Evolutionary conservation across 768 basidiomycete genomes (phyloP), one percentile per base, ranked within the genome.

Genomic region (Hypholoma fasciculare): DNA sequence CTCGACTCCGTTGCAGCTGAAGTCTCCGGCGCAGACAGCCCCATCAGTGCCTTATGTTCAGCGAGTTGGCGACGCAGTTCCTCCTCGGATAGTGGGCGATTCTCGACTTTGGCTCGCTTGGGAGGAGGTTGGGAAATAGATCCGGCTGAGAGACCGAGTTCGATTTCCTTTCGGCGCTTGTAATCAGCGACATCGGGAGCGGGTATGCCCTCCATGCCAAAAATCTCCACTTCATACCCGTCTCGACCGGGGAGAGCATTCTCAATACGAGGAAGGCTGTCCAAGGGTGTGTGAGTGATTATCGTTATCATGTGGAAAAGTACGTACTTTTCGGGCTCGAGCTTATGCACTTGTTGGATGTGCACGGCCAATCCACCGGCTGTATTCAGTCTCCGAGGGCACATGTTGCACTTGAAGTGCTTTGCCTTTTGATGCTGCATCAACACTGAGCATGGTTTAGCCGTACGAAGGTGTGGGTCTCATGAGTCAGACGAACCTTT

Each of bases 391-490:
- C 95, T 85, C 59, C 97, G 82, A 17, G 97, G 96, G 71, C 96
- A 98, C 82, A 96, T 87, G 59, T 88, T 87, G 68, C 97, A 98
- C 73, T 97, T 97, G 82, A 98, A 99, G 71, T 98, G 96, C 73
- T 99, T 99, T 12, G 97, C 96, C 76, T 98, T 98, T 71, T 99
- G 96, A 74, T 99, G 96, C 74, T 97, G 95, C 87, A 98, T 94
- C 61, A 99, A 84, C 64, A 99, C 97, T 95, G 66, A 38, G 48
- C 34, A 47, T 34, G 43, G 59, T 42, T 42, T 48, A 60, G 48
- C 13, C 44, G 4, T 16, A 19, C 9, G 19, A 49, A 7, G 40
- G 12, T 23, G 12, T 38, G 23, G 16, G 46, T 30, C 13, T 54
- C 37, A 56, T 40, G 36, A 54, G 44, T 48, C 48, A 65, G 49